Conservation (phyloP, 495 filamentous ascomycete genomes). For the Aspergillus bridgeri region DNA sequence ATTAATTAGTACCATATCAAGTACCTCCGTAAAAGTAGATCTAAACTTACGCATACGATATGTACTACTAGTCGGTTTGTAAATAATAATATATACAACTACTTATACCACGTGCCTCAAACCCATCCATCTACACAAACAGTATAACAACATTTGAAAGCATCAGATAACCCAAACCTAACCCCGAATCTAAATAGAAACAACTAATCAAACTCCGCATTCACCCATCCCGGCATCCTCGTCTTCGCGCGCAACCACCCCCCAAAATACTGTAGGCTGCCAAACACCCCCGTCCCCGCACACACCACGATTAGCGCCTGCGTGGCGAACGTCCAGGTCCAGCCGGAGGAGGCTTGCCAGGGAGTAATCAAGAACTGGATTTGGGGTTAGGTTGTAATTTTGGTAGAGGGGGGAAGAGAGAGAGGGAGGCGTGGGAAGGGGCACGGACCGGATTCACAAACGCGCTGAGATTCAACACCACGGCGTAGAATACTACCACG, state of each 20-base stretch:
- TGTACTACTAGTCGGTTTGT: too few relatives aligned
- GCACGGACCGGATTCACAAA: constrained; percentile 43
- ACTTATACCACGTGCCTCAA: too few relatives aligned
- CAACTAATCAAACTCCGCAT: constrained; percentile 43
- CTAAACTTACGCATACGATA: too few relatives aligned
- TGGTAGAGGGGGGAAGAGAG: too few relatives aligned
- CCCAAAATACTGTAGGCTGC: constrained; percentile 46
- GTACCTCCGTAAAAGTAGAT: too few relatives aligned
- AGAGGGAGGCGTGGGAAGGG: not conserved
- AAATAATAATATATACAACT: too few relatives aligned
- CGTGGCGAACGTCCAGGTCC: constrained; percentile 55
- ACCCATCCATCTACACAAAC: not conserved
- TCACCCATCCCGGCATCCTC: constrained; percentile 37
- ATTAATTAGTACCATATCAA: too few relatives aligned
- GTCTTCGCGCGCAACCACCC: constrained; percentile 25
- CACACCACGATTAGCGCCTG: constrained; percentile 50
- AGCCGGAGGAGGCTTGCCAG: constrained; percentile 50
- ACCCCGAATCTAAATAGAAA: too few relatives aligned
- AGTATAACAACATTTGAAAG: too few relatives aligned
- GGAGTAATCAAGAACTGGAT: constrained; percentile 53
- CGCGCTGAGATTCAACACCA: constrained; percentile 55
- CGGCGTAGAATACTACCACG: constrained; percentile 59
- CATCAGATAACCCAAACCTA: too few relatives aligned
- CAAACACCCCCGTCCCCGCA: constrained; percentile 40
- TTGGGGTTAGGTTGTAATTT: not conserved